Conservation (phyloP, 164 flowering plant genomes). For the Macadamia integrifolia region DNA sequence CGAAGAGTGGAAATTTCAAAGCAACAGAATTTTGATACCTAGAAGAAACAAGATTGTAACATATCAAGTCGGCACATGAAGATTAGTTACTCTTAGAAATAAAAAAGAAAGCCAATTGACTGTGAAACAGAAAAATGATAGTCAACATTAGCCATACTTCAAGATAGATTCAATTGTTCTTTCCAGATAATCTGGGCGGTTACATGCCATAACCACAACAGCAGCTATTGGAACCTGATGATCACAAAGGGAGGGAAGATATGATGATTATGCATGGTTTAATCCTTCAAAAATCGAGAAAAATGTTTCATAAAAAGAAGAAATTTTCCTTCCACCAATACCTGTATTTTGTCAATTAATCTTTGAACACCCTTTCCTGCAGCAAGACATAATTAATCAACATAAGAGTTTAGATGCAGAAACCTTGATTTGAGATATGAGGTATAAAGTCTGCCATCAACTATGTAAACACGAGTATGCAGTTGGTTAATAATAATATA, state of each 20-base stretch:
- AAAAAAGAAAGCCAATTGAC: neutral
- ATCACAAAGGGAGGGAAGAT: slow-evolving; percentile 13
- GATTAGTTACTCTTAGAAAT: neutral
- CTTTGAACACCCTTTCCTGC: slow-evolving; percentile 63
- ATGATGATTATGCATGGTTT: neutral
- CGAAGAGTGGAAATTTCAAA: slow-evolving; percentile 82
- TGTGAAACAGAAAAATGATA: slow-evolving; percentile 2
- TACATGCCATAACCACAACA: slow-evolving; percentile 97
- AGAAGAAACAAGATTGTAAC: slow-evolving; percentile 12
- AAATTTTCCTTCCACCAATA: slow-evolving; percentile 13
- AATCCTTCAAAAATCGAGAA: neutral
- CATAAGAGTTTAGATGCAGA: neutral
- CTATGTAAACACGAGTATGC: no score
- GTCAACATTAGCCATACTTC: slow-evolving; percentile 41
- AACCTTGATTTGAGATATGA: no score
- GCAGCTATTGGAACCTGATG: slow-evolving; percentile 84
- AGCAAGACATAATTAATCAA: slow-evolving; percentile 14
- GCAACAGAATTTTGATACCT: slow-evolving; percentile 82
- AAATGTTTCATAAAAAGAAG: neutral
- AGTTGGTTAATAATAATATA: no score
- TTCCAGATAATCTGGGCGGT: slow-evolving; percentile 92
- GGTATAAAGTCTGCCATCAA: no score
- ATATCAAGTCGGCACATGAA: slow-evolving; percentile 8
- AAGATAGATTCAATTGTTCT: slow-evolving; percentile 77
- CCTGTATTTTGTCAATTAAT: slow-evolving; percentile 52